Evolutionary conservation across 495 filamentous ascomycete genomes (phyloP), one percentile per base, ranked within the genome.

Genomic region (Jackrogersella minutella): DNA sequence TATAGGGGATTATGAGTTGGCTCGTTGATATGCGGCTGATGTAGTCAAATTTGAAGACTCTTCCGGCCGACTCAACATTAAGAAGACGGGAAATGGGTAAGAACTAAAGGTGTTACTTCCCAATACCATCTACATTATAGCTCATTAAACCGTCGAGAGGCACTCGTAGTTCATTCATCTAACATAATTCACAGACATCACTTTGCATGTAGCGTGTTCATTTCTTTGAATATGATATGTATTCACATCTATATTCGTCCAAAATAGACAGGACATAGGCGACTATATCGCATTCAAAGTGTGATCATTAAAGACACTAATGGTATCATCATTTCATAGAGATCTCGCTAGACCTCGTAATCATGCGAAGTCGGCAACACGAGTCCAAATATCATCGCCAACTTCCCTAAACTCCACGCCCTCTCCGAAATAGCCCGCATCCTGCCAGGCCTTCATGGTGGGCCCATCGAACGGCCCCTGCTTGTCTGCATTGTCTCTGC

Each of bases 341-440:
- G n/a, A n/a, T 13, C 60, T 13, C 9, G 13, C 5, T 14, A 30
- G 26, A 49, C 41, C 31, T 39, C 49, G 33, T 54, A 55, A 62
- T 84, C 73, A 88, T 72, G 85, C 79, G 83, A 93, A 93, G 55
- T 79, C 81, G 14, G 84, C 85, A 11, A 82, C 64, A 37, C 81
- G 77, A 37, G 75, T 86, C 93, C 93, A 97, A 7, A 72, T 76
- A 22, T 83, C 79, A 26, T 85, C 83, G 10, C 86, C 88, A 4
- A 79, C 85, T 39, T 77, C 81, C 53, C 90, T 81, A 72, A 98
- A 98, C 74, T 98, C 94, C 21, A 97, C 91, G 0, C 92, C 94
- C 67, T 96, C 91, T 1, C 89, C 92, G 79, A 99, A 99, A 68
- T 97, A 98, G 4, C 96, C 96, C 9, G 92, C 92, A 55, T 89